A percentile compares a stretch with the other conserved stretches of the same genome.
Conservation (phyloP, 1,284 basidiomycete genomes). For the Marasmius fiardii region DNA sequence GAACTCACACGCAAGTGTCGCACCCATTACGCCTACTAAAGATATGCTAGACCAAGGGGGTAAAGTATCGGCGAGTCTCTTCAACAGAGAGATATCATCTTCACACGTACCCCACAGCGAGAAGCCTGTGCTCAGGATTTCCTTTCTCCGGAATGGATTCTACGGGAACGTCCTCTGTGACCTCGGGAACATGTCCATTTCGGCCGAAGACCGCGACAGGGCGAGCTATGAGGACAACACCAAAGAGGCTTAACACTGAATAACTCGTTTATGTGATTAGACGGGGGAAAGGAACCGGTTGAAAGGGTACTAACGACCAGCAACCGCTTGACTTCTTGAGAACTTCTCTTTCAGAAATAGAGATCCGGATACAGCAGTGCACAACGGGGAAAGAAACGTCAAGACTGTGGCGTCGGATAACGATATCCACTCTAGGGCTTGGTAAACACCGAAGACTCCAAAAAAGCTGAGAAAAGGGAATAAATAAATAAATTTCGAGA, state of each 20-base stretch:
- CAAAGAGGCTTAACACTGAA: conserved; percentile 50
- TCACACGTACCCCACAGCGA: conserved; percentile 45
- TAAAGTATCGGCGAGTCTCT: background rate
- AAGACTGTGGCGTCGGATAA: conserved; percentile 77
- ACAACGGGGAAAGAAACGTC: conserved; percentile 70
- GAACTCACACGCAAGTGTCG: conserved; percentile 55
- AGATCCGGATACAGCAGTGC: conserved; percentile 66
- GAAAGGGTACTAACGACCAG: conserved; percentile 48
- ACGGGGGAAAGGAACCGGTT: background rate
- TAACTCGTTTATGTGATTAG: conserved; percentile 21
- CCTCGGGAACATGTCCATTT: conserved; percentile 3
- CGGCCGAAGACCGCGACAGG: conserved; percentile 45
- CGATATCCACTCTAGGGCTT: conserved; percentile 64
- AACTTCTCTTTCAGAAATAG: conserved; percentile 68
- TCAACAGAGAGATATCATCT: background rate
- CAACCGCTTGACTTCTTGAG: conserved; percentile 53
- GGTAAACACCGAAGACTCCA: conserved; percentile 67
- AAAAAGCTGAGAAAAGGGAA: conserved; percentile 41
- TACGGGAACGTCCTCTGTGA: background rate
- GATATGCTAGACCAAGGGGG: conserved; percentile 45
- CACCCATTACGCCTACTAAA: conserved; percentile 57
- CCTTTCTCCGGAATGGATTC: conserved; percentile 22
- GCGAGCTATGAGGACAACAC: conserved; percentile 62
- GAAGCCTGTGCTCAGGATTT: conserved; percentile 40
- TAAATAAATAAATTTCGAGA: no score